A percentile compares a stretch with the other conserved stretches of the same genome.
These are phyloP conservation scores for Geosmithia flava DNA, from an alignment of 2,329 filamentous ascomycete species.

Conservation along the genomic window DNA sequence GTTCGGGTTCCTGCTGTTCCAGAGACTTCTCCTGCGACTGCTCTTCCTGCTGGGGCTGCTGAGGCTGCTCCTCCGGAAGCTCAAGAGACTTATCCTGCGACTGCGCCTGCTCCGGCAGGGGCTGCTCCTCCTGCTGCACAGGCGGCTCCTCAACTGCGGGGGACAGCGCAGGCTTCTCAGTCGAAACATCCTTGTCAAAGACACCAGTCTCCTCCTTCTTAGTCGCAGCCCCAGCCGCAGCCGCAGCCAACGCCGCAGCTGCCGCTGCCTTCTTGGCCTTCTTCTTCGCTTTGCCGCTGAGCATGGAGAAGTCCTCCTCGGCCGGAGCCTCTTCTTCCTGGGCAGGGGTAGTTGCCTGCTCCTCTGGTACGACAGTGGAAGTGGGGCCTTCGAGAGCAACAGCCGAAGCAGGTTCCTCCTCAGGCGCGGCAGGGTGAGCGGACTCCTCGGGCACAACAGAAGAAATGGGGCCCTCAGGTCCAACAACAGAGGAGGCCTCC, in stretches of 20 bases:
- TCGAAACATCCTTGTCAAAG: neutral
- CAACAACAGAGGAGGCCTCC: neutral
- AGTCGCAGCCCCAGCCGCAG: no score
- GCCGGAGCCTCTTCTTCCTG: neutral
- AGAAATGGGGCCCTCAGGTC: neutral
- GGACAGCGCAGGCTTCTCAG: neutral
- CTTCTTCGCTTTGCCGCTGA: constrained; percentile 3
- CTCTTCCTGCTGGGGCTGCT: neutral
- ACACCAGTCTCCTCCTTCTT: constrained; percentile 1
- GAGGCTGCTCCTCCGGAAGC: neutral
- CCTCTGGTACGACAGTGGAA: neutral
- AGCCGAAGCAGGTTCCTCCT: neutral
- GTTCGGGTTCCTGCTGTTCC: neutral
- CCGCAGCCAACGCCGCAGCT: no score
- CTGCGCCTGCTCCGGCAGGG: neutral
- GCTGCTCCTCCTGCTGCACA: neutral
- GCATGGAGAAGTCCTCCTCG: constrained; percentile 3
- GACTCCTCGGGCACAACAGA: neutral
- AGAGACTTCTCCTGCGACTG: neutral
- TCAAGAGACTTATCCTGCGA: neutral
- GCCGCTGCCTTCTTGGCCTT: constrained; percentile 2
- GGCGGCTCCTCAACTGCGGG: neutral
- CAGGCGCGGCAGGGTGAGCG: neutral
- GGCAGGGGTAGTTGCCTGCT: neutral
- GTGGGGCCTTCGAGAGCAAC: neutral